Base-by-base conservation (phyloP, 2,329 filamentous ascomycete species). In the Colletotrichum sp. region DNA sequence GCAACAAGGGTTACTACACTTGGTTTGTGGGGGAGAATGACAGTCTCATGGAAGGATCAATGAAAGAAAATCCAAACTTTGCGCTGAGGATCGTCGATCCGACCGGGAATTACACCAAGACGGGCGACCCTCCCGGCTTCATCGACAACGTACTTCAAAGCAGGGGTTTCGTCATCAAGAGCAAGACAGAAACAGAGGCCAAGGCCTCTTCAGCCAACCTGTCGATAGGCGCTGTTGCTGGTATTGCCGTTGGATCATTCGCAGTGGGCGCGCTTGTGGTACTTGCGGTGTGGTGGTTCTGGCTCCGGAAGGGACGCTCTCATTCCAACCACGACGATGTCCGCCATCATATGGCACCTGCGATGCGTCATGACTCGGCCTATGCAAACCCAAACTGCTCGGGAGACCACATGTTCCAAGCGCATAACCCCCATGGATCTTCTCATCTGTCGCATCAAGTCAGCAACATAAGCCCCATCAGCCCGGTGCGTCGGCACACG, bases 71-170 rank as follows among this genome's bases (percentile, higher is more conserved):
- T 33, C 55, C 54, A 11, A 73, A 73, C 62, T 73, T 67, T 33
- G 59, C 62, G 9, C 63, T 63, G 3, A 62, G 34, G 18, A 36
- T 73, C 29, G 54, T 58, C n/a, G 71, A 73, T 15, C 71, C 62
- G 21, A 73, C 62, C 12, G 64, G 47, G 12, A 69, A 73, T n/a
- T 61, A 61, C 38, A 69, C 64, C 58, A 65, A 63, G 51, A 64
- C 63, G 13, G 64, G 65, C 21, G 34, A 54, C 3, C 69, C 57
- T 11, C 34, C 16, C 16, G 64, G 69, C 18, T 74, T 69, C 70
- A 74, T 74, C 62, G 62, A 27, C 27, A 72, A 54, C 36, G 67
- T 36, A 21, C 24, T 73, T 18, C 67, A 73, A 38, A 73, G 68
- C 62, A 51, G 61, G 16, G 54, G 71, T 5, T 73, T 73, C 47